A percentile compares a stretch with the other conserved stretches of the same genome.
These are phyloP conservation scores for Myrica gale DNA, from an alignment of 306 rosid species.

Conservation along the genomic window DNA sequence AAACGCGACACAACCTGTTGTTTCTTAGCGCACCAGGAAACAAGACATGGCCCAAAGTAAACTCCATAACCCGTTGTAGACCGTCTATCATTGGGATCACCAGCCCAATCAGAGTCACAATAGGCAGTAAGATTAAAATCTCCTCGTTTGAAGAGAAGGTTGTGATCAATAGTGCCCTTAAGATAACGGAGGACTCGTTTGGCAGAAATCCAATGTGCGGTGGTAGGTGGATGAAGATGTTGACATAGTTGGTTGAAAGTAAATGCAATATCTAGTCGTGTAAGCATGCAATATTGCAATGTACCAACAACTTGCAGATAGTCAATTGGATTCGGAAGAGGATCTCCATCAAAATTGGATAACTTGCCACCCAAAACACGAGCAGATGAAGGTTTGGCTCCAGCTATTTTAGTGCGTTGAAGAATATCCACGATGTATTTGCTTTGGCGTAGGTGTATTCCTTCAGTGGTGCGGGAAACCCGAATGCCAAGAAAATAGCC, in stretches of 20 bases:
- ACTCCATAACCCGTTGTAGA: too few species aligned
- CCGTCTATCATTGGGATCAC: too few species aligned
- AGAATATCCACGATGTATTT: too few species aligned
- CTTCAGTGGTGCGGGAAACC: too few species aligned
- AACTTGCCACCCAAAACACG: background rate
- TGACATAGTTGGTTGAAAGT: too few species aligned
- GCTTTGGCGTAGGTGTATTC: background rate
- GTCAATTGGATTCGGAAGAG: background rate
- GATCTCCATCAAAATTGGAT: background rate
- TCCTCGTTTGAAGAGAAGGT: background rate
- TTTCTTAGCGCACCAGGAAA: too few species aligned
- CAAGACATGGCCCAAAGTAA: too few species aligned
- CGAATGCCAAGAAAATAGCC: too few species aligned
- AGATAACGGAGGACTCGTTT: background rate
- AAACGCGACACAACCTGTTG: too few species aligned
- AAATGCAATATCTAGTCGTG: too few species aligned
- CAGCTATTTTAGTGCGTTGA: background rate
- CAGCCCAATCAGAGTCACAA: background rate
- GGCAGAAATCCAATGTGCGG: background rate
- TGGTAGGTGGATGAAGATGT: too few species aligned
- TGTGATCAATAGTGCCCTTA: background rate
- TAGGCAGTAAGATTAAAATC: background rate
- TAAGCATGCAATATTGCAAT: too few species aligned
- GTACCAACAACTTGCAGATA: background rate
- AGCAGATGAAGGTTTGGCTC: background rate